These are phyloP conservation scores for Jasminum sambac DNA, from an alignment of 257 asterid species.

Conservation along the genomic window DNA sequence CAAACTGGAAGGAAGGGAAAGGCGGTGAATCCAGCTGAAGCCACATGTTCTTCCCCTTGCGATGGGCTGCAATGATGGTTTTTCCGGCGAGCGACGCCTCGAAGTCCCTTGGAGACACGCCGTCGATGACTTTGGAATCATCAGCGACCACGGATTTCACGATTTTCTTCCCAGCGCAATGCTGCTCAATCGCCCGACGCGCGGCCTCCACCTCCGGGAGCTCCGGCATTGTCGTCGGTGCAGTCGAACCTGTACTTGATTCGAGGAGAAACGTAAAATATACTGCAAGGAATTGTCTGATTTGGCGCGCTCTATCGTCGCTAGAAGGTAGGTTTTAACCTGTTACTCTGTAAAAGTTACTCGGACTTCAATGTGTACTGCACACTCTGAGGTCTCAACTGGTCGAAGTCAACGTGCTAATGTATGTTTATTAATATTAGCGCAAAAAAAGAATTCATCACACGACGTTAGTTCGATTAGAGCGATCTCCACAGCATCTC, in stretches of 20 bases:
- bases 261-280: background rate
- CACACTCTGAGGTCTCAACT: too few relatives aligned
- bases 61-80: conserved; percentile 80
- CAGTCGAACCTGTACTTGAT: background rate
- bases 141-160: conserved; percentile 62
- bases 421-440: too few relatives aligned
- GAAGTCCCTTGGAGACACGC: conserved; percentile 70
- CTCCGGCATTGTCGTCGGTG: conserved; percentile 71
- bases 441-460: too few relatives aligned
- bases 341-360: too few relatives aligned
- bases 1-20: conserved; percentile 91
- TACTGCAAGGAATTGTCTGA: background rate
- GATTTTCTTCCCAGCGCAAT: conserved; percentile 83
- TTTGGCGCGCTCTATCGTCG: background rate
- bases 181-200: conserved; percentile 77
- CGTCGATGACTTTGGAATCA: conserved; percentile 81
- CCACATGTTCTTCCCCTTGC: conserved; percentile 99
- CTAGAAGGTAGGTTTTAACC: too few relatives aligned
- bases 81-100: conserved; percentile 76
- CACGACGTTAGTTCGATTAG: too few relatives aligned
- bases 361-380: too few relatives aligned
- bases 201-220: conserved; percentile 99
- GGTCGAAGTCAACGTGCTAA: too few relatives aligned
- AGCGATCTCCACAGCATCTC: too few relatives aligned
- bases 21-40: conserved; percentile 91